These are phyloP conservation scores for Amylostereum areolatum DNA, from an alignment of 1,284 basidiomycete genomes.

Conservation along the genomic window DNA sequence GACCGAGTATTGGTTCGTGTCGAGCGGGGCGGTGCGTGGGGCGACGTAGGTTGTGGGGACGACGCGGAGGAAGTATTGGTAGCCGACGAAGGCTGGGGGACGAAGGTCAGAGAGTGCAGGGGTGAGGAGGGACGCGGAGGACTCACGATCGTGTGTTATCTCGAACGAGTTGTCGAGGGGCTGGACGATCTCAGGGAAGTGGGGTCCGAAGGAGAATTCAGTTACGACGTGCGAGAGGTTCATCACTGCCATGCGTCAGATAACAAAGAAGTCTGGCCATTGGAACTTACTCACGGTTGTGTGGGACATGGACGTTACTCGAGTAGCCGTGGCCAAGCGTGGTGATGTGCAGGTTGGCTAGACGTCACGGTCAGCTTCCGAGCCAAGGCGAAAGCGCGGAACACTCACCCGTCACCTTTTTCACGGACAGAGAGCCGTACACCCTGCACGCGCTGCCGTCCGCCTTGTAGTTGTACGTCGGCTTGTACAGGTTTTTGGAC, in stretches of 20 bases:
- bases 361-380: constrained; percentile 1
- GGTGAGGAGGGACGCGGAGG: constrained; percentile 10
- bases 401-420: constrained; percentile 77
- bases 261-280: not conserved
- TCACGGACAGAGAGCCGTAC: constrained; percentile 80
- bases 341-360: constrained; percentile 85
- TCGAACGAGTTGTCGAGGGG: constrained; percentile 92
- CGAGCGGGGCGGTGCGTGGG: constrained; percentile 51
- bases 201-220: constrained; percentile 95
- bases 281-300: constrained; percentile 49
- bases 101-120: not conserved
- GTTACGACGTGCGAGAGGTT: constrained; percentile 95
- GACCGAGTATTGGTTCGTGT: constrained; percentile 93
- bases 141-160: constrained; percentile 72
- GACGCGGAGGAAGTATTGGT: constrained; percentile 93
- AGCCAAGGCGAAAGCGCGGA: not conserved
- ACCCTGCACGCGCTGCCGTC: constrained; percentile 78
- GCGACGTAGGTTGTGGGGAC: constrained; percentile 92
- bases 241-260: constrained; percentile 59
- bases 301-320: constrained; percentile 83
- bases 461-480: constrained; percentile 64
- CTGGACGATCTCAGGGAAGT: constrained; percentile 94
- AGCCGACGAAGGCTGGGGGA: constrained; percentile 79
- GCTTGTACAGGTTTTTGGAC: constrained; percentile 45
- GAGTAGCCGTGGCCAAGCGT: constrained; percentile 93